These are phyloP conservation scores for Stenogyne calaminthoides DNA, from an alignment of 305 asterid genomes.

Conservation along the genomic window DNA sequence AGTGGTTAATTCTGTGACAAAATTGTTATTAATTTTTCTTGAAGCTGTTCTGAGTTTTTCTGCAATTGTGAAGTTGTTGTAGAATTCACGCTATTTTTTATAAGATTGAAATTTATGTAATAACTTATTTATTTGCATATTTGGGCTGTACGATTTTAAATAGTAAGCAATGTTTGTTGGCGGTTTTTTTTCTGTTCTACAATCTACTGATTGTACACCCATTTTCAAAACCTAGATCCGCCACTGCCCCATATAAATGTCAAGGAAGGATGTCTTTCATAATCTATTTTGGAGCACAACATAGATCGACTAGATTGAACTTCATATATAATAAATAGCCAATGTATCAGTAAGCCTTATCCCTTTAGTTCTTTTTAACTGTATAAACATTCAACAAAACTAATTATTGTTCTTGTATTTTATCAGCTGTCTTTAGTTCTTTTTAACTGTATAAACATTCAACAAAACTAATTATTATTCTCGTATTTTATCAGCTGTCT, in stretches of 20 bases:
- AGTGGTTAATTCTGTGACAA: neutral
- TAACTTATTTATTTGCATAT: neutral
- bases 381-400: neutral
- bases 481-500: neutral
- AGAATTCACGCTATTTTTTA: neutral
- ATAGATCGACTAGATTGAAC: slow-evolving; percentile 12
- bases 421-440: too few relatives aligned
- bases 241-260: neutral
- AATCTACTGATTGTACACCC: neutral
- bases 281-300: slow-evolving; percentile 13
- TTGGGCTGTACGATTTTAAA: neutral
- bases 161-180: neutral
- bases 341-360: neutral
- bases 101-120: neutral
- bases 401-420: too few relatives aligned
- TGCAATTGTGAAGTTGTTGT: neutral
- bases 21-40: too few relatives aligned
- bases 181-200: neutral
- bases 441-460: too few relatives aligned
- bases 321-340: neutral
- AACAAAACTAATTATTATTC: too few relatives aligned
- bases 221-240: neutral
- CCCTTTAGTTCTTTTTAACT: neutral
- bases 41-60: neutral
- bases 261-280: neutral